Evolutionary conservation across 345 rosid species (phyloP).

Genomic region (Populus euphratica): DNA sequence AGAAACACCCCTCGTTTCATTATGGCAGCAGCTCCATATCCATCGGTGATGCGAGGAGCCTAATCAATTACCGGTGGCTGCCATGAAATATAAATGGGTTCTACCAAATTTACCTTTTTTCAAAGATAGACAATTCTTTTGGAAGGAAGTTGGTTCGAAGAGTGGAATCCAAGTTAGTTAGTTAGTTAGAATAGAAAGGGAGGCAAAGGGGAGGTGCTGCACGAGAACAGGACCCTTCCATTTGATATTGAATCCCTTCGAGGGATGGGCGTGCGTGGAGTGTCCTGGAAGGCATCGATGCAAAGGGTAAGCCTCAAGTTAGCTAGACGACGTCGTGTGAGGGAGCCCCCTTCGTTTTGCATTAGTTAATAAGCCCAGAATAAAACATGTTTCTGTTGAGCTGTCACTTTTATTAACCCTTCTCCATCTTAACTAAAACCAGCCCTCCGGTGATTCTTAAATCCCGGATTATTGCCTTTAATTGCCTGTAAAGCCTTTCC

Average conservation of each 20-base stretch:
- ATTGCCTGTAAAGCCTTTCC: conserved; percentile 10
- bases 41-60: conserved; percentile 14
- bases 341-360: conserved; percentile 21
- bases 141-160: conserved; percentile 42
- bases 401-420: conserved; percentile 15
- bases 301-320: conserved; percentile 42
- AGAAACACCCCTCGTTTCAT: neutral
- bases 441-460: neutral
- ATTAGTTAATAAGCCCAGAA: neutral
- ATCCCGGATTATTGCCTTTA: neutral
- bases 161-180: conserved; percentile 47
- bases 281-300: conserved; percentile 34
- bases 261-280: neutral
- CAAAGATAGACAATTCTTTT: conserved; percentile 23
- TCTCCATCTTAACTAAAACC: neutral
- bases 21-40: neutral
- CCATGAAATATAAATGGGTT: conserved; percentile 4
- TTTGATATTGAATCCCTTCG: neutral
- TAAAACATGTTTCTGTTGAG: conserved; percentile 10
- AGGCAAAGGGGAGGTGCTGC: neutral
- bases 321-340: conserved; percentile 6
- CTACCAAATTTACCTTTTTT: conserved; percentile 11
- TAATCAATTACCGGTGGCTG: neutral
- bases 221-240: conserved; percentile 3
- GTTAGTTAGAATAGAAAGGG: neutral